Base-by-base conservation (phyloP, 345 rosid species). In the Mallotus nudiflorus region DNA sequence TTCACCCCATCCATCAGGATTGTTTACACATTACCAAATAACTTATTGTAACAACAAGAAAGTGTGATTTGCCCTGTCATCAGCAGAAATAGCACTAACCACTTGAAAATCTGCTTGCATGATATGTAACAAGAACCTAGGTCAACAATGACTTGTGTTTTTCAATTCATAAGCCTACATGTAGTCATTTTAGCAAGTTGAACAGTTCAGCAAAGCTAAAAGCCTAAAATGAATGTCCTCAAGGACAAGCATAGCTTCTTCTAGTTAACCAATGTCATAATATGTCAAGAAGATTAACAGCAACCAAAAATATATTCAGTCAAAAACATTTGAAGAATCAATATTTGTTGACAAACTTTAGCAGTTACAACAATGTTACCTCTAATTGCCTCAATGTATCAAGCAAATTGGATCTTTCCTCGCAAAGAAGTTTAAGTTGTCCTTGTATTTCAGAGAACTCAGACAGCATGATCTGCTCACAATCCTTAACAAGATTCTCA, bases 321-420 rank as follows among this genome's bases (percentile, higher is more conserved):
- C 14, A 42, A 42, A 6, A 33, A 33, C 37, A 33, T 33, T 33
- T 2, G 37, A 33, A 33, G 37, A 33, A 2, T 33, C 37, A n/a
- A n/a, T 33, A 3, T 33, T 6, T 33, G 37, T 33, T 33, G 37
- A 33, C 37, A 33, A 39, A 66, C 29, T 62, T 49, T 40, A 44
- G 19, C 42, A n/a, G 60, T 12, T 25, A 16, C 28, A 33, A 62
- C 28, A 33, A 62, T 48, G 45, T 85, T 85, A 95, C 99, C 98
- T 92, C 97, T 46, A 95, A 75, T 74, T 90, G 98, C 80, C 98
- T 88, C 75, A 95, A 67, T 51, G 90, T 90, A 78, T 86, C 96
- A 3, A 85, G 80, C 84, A 95, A 85, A 81, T 79, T 79, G 6
- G 97, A 84, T 60, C 97, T 71, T 72, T 92, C 92, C 62, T 89